phyloP scores from a whole-genome alignment of 2,329 filamentous ascomycete species.

The Colletotrichum sansevieriae region DNA sequence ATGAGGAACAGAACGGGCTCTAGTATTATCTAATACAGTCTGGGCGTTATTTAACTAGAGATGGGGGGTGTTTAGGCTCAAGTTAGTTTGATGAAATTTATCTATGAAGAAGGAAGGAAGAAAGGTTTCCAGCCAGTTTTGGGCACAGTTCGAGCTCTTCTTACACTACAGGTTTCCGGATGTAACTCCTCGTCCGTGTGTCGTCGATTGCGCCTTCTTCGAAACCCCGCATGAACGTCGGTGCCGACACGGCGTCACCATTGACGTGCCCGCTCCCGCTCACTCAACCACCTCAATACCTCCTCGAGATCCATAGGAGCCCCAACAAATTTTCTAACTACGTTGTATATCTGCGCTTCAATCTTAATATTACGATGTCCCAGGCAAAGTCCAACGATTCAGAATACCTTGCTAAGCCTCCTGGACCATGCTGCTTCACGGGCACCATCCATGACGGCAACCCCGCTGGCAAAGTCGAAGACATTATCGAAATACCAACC shows the following conservation, averaged over 20 bases:
- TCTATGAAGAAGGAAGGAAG: too few relatives aligned
- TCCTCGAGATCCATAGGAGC: background rate
- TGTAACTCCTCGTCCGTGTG: constrained; percentile 4
- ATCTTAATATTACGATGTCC: constrained; percentile 11
- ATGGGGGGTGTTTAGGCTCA: too few relatives aligned
- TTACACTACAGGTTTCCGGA: background rate
- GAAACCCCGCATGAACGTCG: constrained; percentile 20
- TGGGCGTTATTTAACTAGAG: too few relatives aligned
- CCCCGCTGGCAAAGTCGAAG: constrained; percentile 51
- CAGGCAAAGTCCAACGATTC: constrained; percentile 9
- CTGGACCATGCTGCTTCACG: constrained; percentile 54
- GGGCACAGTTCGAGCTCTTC: background rate
- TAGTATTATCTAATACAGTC: too few relatives aligned
- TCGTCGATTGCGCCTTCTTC: background rate
- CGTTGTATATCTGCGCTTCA: background rate
- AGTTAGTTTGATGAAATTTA: too few relatives aligned
- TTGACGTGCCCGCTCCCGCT: background rate
- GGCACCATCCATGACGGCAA: constrained; percentile 56
- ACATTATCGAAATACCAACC: constrained; percentile 53
- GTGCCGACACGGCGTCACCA: constrained; percentile 12
- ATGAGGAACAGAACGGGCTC: too few relatives aligned
- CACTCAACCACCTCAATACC: background rate
- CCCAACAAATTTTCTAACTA: background rate
- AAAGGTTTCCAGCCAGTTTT: background rate
- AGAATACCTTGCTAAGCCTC: constrained; percentile 50